Base-by-base conservation (phyloP, 441 rosid genomes). In the Euphorbia celastroides region DNA sequence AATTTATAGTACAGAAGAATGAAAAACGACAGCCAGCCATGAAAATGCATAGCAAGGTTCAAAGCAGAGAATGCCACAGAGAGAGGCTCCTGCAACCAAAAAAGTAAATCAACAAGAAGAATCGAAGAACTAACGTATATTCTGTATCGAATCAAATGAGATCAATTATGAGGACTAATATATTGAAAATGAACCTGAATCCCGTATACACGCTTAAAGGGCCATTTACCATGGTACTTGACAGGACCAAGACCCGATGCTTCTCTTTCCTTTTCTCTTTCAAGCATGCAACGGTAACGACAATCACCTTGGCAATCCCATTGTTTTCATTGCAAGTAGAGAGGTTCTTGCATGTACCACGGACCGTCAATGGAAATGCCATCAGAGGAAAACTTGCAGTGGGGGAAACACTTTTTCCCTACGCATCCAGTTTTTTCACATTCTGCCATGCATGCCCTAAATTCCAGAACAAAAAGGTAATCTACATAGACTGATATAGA, bases 161-260 rank as follows among this genome's bases (percentile, higher is more conserved):
- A 57, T 16, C 30, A 28, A 8, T 20, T 50, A 17, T 38, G 51
- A 66, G 36, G 62, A 54, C 8, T 60, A 64, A 32, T 57, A 11
- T 3, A 9, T 41, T 41, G 44, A 41, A 41, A 10, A 41, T 14
- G 46, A 66, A 91, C 97, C 96, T 89, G 98, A 65, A 91, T 86
- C 50, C 97, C 95, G 60, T 81, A 84, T 22, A 83, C 87, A 72
- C 89, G 90, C 72, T 77, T 77, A 77, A 93, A 91, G 51, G 99
- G 96, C 98, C 98, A 93, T 84, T 88, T 93, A 57, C 98, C 97
- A 68, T 90, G 94, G 82, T 90, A 90, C 77, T 90, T 93, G 55
- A 89, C 75, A 7, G 98, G 95, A 71, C 46, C 66, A 50, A 74
- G 62, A 68, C 93, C 92, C 17, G 74, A 72, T 57, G 70, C 58